These are phyloP conservation scores for Geotrichum histeridarum DNA, from an alignment of 1,139 yeast genomes.

Conservation along the genomic window DNA sequence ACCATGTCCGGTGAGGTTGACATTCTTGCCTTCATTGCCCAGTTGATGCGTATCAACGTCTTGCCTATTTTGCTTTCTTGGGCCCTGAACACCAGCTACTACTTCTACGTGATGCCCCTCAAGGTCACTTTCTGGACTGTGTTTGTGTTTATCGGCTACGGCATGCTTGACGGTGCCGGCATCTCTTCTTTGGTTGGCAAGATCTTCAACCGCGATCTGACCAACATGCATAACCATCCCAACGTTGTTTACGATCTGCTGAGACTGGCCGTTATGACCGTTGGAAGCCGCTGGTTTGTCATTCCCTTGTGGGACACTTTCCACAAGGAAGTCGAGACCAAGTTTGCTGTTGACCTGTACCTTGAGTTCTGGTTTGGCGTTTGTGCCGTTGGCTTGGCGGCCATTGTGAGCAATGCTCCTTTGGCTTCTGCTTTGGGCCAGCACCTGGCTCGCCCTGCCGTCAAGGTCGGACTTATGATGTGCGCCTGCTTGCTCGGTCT, in stretches of 20 bases:
- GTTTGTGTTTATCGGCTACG: background rate
- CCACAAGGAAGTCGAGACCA: background rate
- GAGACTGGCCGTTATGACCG: background rate
- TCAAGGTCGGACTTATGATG: background rate
- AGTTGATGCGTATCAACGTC: background rate
- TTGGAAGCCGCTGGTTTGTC: background rate
- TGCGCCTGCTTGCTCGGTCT: background rate
- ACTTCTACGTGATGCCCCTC: constrained; percentile 5
- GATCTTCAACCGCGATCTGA: background rate
- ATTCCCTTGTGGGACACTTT: constrained; percentile 4
- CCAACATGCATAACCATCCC: background rate
- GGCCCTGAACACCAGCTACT: constrained; percentile 4
- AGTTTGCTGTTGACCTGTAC: background rate
- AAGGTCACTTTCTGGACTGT: constrained; percentile 6
- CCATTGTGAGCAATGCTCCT: background rate
- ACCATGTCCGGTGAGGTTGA: background rate
- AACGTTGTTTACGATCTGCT: background rate
- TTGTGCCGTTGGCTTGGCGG: background rate
- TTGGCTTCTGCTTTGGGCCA: background rate
- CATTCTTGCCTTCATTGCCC: background rate
- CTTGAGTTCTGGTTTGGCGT: background rate
- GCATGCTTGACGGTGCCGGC: background rate
- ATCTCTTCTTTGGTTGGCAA: background rate
- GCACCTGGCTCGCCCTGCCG: background rate
- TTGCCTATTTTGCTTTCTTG: constrained; percentile 1